Conservation (phyloP, 2,329 filamentous ascomycete genomes). For the Hymenoscyphus fraxineus region DNA sequence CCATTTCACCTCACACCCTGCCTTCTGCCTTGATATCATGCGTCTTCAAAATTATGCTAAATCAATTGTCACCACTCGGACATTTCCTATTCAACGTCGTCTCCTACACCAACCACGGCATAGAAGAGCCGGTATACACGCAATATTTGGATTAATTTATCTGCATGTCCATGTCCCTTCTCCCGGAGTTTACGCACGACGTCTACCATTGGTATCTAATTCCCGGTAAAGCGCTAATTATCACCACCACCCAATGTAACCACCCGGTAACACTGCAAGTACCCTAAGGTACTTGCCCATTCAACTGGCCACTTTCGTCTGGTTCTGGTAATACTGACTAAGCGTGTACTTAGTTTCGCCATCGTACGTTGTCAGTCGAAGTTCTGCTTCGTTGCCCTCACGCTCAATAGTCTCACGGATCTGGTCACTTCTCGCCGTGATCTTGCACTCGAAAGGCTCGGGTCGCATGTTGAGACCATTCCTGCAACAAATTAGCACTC, state of each 20-base stretch:
- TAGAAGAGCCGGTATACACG: background rate
- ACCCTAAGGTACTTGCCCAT: background rate
- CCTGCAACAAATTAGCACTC: slow-evolving; percentile 9
- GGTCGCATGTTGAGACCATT: slow-evolving; percentile 29
- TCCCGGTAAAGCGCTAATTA: background rate
- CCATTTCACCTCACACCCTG: slow-evolving; percentile 3
- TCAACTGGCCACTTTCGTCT: slow-evolving; percentile 1
- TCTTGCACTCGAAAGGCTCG: slow-evolving; percentile 34
- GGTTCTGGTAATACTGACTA: slow-evolving; percentile 17
- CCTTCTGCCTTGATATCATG: background rate
- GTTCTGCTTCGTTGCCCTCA: slow-evolving; percentile 22
- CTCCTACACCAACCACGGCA: background rate
- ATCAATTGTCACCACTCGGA: background rate
- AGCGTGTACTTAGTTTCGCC: slow-evolving; percentile 24
- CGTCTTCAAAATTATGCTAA: background rate
- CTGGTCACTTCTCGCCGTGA: slow-evolving; percentile 29
- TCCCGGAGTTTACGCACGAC: background rate
- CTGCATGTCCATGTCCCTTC: background rate
- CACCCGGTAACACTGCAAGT: too few relatives aligned
- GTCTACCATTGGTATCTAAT: background rate
- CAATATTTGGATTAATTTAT: background rate
- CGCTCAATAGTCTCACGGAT: slow-evolving; percentile 20
- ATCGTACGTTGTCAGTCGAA: slow-evolving; percentile 18
- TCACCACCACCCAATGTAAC: background rate
- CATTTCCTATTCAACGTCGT: background rate